Evolutionary conservation across 75 land plant species (phyloP).

Genomic region (Azolla pinnata): DNA sequence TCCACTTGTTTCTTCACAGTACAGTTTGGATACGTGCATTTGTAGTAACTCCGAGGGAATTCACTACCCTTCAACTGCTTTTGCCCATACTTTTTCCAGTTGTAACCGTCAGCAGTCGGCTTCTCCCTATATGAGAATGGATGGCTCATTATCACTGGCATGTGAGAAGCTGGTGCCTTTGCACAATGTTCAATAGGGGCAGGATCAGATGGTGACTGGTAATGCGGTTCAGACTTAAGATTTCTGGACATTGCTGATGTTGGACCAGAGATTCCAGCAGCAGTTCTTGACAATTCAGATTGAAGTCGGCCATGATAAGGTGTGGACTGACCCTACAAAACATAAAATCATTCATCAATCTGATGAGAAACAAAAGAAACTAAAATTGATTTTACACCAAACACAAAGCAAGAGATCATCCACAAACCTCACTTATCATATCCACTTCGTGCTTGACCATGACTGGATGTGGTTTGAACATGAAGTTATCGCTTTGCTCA

Average conservation of each 20-base stretch:
- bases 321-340: too few species aligned
- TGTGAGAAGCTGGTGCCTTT: too few species aligned
- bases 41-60: conserved; percentile 71
- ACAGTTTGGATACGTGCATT: conserved; percentile 65
- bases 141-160: not conserved
- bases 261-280: not conserved
- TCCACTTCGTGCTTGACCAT: too few species aligned
- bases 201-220: not conserved
- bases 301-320: too few species aligned
- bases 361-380: too few species aligned
- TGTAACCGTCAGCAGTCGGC: conserved; percentile 59
- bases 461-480: too few species aligned
- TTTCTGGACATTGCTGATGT: not conserved
- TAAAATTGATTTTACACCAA: too few species aligned
- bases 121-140: conserved; percentile 13
- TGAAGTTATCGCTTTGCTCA: too few species aligned
- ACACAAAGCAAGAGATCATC: too few species aligned
- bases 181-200: not conserved
- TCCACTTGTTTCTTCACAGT: conserved; percentile 75
- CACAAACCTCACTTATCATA: too few species aligned
- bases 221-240: not conserved
- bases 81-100: conserved; percentile 83
- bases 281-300: too few species aligned
- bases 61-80: conserved; percentile 79
- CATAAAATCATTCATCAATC: too few species aligned